Evolutionary conservation across 1,139 yeast species (phyloP).

Genomic region (Diutina neorugosa): DNA sequence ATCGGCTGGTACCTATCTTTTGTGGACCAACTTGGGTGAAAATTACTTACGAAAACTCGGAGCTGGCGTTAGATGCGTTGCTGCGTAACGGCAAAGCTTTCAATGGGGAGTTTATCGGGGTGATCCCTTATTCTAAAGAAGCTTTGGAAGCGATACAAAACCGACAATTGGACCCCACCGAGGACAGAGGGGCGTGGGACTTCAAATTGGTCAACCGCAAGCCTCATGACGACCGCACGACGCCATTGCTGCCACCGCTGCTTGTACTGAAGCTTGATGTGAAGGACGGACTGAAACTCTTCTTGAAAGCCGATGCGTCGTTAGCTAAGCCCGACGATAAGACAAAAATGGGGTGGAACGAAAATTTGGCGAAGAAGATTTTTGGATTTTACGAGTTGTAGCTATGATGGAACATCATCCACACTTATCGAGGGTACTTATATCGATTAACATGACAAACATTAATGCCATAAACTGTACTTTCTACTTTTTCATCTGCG

Average conservation of each 20-base stretch:
- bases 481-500: too few species aligned
- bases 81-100: slow-evolving; percentile 69
- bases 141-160: slow-evolving; percentile 55
- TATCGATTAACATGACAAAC: too few species aligned
- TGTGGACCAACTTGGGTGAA: slow-evolving; percentile 87
- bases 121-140: slow-evolving; percentile 52
- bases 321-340: slow-evolving; percentile 10
- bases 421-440: background rate
- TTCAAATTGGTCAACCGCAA: slow-evolving; percentile 12
- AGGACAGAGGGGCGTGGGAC: slow-evolving; percentile 43
- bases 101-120: slow-evolving; percentile 66
- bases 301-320: slow-evolving; percentile 18
- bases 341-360: slow-evolving; percentile 24
- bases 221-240: slow-evolving; percentile 6
- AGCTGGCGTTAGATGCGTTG: slow-evolving; percentile 72
- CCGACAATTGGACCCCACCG: slow-evolving; percentile 34
- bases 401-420: slow-evolving; percentile 2
- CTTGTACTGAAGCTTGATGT: slow-evolving; percentile 16
- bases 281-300: slow-evolving; percentile 30
- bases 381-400: slow-evolving; percentile 36
- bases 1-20: slow-evolving; percentile 42
- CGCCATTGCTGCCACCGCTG: slow-evolving; percentile 4
- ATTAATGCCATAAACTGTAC: too few species aligned
- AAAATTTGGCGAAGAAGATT: slow-evolving; percentile 22
- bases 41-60: slow-evolving; percentile 64